phyloP scores from a whole-genome alignment of 2,329 filamentous ascomycete genomes.

The Cryphonectria parasitica region DNA sequence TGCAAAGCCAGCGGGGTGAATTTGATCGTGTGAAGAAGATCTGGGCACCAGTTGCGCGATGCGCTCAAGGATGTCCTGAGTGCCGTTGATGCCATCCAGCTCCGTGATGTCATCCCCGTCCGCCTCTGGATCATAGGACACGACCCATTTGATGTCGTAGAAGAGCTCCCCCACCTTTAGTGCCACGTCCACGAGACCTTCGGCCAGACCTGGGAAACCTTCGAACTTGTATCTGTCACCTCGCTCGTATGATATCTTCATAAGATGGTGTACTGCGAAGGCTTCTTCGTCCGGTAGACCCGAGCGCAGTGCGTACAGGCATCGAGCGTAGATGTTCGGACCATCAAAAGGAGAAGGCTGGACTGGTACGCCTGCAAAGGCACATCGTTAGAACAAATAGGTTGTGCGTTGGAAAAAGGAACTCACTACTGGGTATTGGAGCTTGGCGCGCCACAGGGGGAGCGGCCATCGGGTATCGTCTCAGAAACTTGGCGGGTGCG shows the following conservation, averaged over 20 bases:
- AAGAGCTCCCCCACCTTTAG: constrained; percentile 78
- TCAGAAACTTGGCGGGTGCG: constrained; percentile 69
- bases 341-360: constrained; percentile 59
- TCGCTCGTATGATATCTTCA: constrained; percentile 92
- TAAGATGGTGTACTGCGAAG: constrained; percentile 91
- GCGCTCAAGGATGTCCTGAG: constrained; percentile 71
- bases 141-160: constrained; percentile 80
- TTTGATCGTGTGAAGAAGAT: constrained; percentile 65
- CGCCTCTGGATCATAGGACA: constrained; percentile 65
- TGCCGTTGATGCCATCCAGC: constrained; percentile 66
- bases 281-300: constrained; percentile 79
- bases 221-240: constrained; percentile 97
- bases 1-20: constrained; percentile 72
- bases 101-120: constrained; percentile 58
- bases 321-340: constrained; percentile 89
- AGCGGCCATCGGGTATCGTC: constrained; percentile 51
- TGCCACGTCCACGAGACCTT: constrained; percentile 84
- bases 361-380: constrained; percentile 31
- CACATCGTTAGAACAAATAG: constrained; percentile 4
- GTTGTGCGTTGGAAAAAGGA: neutral
- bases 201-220: constrained; percentile 84
- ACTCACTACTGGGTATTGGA: constrained; percentile 63
- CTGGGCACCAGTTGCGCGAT: constrained; percentile 66
- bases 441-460: constrained; percentile 20
- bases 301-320: constrained; percentile 81